phyloP scores from a whole-genome alignment of 2,329 filamentous ascomycete species.

The Aureobasidium uvarum region DNA sequence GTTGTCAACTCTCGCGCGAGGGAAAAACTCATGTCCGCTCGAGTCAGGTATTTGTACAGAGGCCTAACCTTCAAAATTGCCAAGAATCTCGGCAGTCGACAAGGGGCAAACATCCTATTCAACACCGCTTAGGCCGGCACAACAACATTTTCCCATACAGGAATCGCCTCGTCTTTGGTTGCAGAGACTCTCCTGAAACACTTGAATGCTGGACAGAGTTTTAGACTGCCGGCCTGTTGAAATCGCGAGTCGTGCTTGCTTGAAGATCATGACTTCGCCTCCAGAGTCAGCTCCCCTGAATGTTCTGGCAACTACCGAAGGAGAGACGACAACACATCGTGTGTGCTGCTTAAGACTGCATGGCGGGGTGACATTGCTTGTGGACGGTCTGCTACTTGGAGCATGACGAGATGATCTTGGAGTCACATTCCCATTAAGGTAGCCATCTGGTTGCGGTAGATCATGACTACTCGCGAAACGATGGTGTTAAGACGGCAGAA shows the following conservation, averaged over 20 bases:
- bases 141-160: not conserved
- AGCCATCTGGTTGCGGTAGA: not conserved
- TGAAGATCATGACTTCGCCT: not conserved
- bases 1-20: not conserved
- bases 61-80: not conserved
- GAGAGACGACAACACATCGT: not conserved
- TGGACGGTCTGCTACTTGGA: no score
- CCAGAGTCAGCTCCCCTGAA: not conserved
- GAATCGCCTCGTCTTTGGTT: not conserved
- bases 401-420: no score
- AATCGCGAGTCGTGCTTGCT: not conserved
- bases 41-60: not conserved
- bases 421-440: not conserved
- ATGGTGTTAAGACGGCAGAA: not conserved
- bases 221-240: not conserved
- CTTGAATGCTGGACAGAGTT: not conserved
- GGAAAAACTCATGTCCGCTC: not conserved
- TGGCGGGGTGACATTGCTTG: not conserved
- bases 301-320: not conserved
- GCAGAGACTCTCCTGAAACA: not conserved
- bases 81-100: conserved; percentile 13
- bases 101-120: not conserved
- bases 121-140: not conserved
- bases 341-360: not conserved
- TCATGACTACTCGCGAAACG: not conserved